Percentiles rank a stretch among this genome's conserved stretches.
phyloP scores from a whole-genome alignment of 2,329 filamentous ascomycete species.

The Pleoardoris graminearum region DNA sequence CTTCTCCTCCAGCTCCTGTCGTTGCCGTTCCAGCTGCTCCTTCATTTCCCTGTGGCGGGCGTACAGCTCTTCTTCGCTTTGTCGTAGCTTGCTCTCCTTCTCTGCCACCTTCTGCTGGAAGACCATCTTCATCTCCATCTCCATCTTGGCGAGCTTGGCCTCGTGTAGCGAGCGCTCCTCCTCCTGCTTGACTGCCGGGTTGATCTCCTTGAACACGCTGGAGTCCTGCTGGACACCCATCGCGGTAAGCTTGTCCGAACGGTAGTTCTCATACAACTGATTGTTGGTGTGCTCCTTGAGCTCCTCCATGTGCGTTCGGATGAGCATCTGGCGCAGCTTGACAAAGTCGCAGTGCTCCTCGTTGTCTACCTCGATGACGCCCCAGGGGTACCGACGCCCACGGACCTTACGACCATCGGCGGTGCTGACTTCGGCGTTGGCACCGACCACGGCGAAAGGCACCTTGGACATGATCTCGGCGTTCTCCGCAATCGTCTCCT shows the following conservation, averaged over 20 bases:
- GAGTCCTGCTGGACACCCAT: constrained; percentile 99
- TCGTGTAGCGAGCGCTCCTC: constrained; percentile 98
- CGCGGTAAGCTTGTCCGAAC: constrained; percentile 96
- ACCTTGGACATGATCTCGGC: constrained; percentile 99
- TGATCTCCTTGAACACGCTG: constrained; percentile 99
- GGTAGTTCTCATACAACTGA: constrained; percentile 98
- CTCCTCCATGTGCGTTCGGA: constrained; percentile 99
- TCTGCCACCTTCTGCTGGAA: constrained; percentile 99
- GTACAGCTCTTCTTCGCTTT: constrained; percentile 98
- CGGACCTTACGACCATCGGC: constrained; percentile 93
- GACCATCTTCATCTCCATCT: constrained; percentile 99
- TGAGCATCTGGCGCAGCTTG: constrained; percentile 99
- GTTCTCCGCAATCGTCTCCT: constrained; percentile 99
- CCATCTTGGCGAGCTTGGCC: constrained; percentile 99
- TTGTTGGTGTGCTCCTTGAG: constrained; percentile 99
- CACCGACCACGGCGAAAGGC: constrained; percentile 95
- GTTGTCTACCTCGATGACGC: constrained; percentile 98
- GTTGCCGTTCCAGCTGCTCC: constrained; percentile 95
- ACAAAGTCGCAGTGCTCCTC: constrained; percentile 99
- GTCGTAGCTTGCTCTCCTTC: constrained; percentile 99
- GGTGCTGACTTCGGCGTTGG: constrained; percentile 89
- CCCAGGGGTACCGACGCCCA: constrained; percentile 96
- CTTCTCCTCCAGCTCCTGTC: constrained; percentile 96
- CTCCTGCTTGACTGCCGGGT: constrained; percentile 99
- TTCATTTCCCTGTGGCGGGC: constrained; percentile 99